These are phyloP conservation scores for Ustilago curta DNA, from an alignment of 1,284 basidiomycete genomes.

Conservation along the genomic window DNA sequence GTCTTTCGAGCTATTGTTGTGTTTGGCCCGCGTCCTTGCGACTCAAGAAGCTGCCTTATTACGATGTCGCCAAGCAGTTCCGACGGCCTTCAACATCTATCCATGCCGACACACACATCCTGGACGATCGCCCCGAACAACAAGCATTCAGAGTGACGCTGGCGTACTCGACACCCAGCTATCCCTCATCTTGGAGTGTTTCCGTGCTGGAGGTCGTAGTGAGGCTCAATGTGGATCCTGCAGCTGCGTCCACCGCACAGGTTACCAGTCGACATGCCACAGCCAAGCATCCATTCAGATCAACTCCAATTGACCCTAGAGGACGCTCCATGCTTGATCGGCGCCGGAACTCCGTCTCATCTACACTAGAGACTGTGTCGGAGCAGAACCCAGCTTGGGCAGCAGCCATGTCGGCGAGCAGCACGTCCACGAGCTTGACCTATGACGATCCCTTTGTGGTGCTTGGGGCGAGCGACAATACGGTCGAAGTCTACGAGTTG, in stretches of 20 bases:
- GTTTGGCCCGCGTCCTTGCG: conserved; percentile 53
- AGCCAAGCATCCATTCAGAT: conserved; percentile 25
- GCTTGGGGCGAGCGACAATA: conserved; percentile 60
- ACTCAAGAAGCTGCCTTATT: conserved; percentile 50
- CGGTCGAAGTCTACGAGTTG: conserved; percentile 64
- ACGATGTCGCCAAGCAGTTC: conserved; percentile 32
- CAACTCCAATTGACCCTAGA: conserved; percentile 37
- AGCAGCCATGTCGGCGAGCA: neutral
- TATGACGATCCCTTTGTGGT: conserved; percentile 65
- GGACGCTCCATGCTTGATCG: conserved; percentile 30
- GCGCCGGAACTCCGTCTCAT: neutral
- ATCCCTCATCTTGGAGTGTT: conserved; percentile 62
- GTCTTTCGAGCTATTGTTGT: conserved; percentile 40
- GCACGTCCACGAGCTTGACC: conserved; percentile 49
- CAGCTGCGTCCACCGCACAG: conserved; percentile 2
- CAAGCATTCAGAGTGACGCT: conserved; percentile 55
- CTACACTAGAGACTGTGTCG: neutral
- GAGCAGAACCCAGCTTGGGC: neutral
- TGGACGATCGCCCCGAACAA: neutral
- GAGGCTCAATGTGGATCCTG: conserved; percentile 14
- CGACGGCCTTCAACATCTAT: conserved; percentile 1
- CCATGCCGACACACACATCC: neutral
- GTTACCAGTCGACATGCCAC: conserved; percentile 47
- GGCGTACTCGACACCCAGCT: conserved; percentile 64
- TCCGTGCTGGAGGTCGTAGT: conserved; percentile 63